Base-by-base conservation (phyloP, 139 green algal genomes). In the Trebouxia sp. region DNA sequence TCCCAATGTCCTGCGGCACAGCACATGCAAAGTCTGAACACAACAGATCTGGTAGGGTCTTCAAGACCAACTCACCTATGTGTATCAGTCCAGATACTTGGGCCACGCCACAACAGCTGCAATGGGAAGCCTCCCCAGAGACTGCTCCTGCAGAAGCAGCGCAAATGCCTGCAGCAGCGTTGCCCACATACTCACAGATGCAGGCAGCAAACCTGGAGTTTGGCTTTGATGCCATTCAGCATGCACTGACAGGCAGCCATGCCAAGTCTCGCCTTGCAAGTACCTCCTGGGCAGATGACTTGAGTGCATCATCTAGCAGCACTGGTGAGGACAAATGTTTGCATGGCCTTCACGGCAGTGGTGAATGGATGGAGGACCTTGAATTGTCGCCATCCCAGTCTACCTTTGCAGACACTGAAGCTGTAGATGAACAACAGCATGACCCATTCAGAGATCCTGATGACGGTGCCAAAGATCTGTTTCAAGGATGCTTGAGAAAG, bases 51-150 rank as follows among this genome's bases (percentile, higher is more conserved):
- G 35, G 6, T 45, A 35, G 32, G 14, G 11, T 32, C 32, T 3
- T 7, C 26, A 12, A 10, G 5, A 5, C 12, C 20, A 35, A 15
- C 1, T 72, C 62, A 11, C 62, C 62, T 9, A 72, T 72, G 62
- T 72, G 62, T 35, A 72, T 72, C 11, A 72, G 62, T 35, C 62
- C 62, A 72, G 62, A 72, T 17, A 72, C 62, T 45, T 72, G 62
- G 62, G 62, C 35, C 28, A 72, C 35, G 26, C 62, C 62, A 72
- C 62, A 72, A 14, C 62, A 72, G 62, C 35, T 72, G 20, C 62
- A 45, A 26, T 72, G 62, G 62, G 62, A 72, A 8, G 32, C 43
- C 14, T 45, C 62, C 12, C 26, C 62, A 14, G 15, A 72, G 15
- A 9, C 62, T 45, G 32, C 62, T 28, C n/a, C 10, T 35, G 20